Evolutionary conservation across 1,284 basidiomycete genomes (phyloP), one percentile per base, ranked within the genome.

Genomic region (Cutaneotrichosporon sp.): DNA sequence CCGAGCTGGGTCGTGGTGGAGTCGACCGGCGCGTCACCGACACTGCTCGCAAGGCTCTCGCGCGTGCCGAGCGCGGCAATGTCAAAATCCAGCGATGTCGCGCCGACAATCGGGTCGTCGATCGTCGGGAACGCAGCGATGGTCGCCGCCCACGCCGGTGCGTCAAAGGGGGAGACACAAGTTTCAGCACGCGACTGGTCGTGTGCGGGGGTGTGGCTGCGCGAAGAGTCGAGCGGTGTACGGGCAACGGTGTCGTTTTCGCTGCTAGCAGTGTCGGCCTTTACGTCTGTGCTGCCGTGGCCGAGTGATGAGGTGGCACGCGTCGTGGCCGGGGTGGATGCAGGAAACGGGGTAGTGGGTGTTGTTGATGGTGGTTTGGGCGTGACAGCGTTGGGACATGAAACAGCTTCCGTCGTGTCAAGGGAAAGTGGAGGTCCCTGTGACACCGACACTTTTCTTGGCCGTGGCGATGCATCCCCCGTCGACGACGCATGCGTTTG

Each of bases 121-220:
- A 63, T 26, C 14, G 57, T 36, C 1, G 68, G 66, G 58, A 70
- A 69, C 9, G 63, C 52, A 23, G 57, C 56, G 34, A 69, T 57
- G 1, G 64, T 58, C 7, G 66, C 60, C 39, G 68, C 64, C 70
- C 70, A 72, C 49, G 39, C 33, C 13, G 30, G 47, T 14, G 47
- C 18, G 39, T 38, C 47, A 42, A 40, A 42, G 1, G 45, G 20
- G 13, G 39, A 35, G 26, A 33, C 30, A 35, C 43, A 45, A 30
- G 46, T 47, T 15, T 30, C 22, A 8, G 36, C 26, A 10, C 26
- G 26, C 26, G 26, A 30, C n/a, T n/a, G n/a, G 26, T 30, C 26
- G 26, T 30, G 26, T 30, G 26, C 26, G 10, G 26, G 26, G 26
- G 26, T 30, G 26, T 30, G 26, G 10, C 26, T 30, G 26, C 26